Base-by-base conservation (phyloP, 1,284 basidiomycete genomes). In the Puccinia novopanici region DNA sequence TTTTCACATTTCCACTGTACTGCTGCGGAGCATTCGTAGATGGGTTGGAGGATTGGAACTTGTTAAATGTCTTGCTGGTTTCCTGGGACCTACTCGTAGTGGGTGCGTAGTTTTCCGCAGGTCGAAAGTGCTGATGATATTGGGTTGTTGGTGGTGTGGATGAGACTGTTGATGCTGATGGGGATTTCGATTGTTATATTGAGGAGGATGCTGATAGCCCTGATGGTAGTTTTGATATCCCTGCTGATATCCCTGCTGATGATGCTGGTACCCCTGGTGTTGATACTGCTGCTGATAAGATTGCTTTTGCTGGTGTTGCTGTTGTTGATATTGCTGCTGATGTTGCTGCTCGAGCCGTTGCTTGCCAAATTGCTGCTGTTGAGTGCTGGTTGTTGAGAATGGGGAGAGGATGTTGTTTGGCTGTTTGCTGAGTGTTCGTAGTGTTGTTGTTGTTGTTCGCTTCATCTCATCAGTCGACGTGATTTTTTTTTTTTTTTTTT, bases 61-160 rank as follows among this genome's bases (percentile, higher is more conserved):
- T 78, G 61, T 34, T 34, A 54, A 17, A 3, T 40, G 59, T 3
- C 34, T 63, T 63, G 34, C 4, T 19, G 17, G 34, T 15, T 13
- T 63, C 59, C 9, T 34, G 59, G 27, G 40, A 63, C 40, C 59
- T 22, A n/a, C 15, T 63, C 4, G 30, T 34, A 40, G 59, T 8
- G 19, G 50, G 73, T 12, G 48, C 27, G n/a, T 50, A 50, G 13
- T 34, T 50, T 17, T 78, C 40, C 9, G 61, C 30, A 68, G 24
- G 27, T 12, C 6, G 63, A 19, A n/a, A 50, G 12, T 54, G 75
- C 27, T 45, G 59, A 42, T n/a, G 12, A 50, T 77, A 30, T 67
- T 50, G 45, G 3, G 30, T 45, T 77, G 59, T 27, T 68, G 55
- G 2, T 45, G 57, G 30, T 73, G 9, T 12, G 67, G 67, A 70